Percentiles rank a stretch among this genome's conserved stretches.
Evolutionary conservation across 352 stramenopile genomes (phyloP).

Genomic region (Pythium sukuiense): DNA sequence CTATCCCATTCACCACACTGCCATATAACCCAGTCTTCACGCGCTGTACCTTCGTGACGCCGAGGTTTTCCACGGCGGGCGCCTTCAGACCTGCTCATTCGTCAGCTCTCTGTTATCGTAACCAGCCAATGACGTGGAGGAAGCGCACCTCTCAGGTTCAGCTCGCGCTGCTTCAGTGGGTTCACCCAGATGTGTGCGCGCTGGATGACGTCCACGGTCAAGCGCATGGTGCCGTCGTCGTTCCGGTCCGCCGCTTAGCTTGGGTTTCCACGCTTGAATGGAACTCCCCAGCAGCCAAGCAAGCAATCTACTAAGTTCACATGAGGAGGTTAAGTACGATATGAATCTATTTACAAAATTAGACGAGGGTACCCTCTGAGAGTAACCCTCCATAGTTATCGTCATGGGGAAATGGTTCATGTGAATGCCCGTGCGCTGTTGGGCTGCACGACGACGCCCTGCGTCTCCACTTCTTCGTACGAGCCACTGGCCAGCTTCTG

Average conservation of each 20-base stretch:
- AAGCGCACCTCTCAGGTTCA: slow-evolving; percentile 87
- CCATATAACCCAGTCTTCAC: too few relatives aligned
- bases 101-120: slow-evolving; percentile 29
- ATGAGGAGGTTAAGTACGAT: slow-evolving; percentile 12
- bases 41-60: slow-evolving; percentile 77
- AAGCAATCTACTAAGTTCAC: slow-evolving; percentile 24
- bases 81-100: slow-evolving; percentile 81
- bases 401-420: slow-evolving; percentile 8
- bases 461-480: slow-evolving; percentile 28
- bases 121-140: background rate
- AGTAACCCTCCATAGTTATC: background rate
- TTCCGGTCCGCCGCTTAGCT: background rate
- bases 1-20: too few relatives aligned
- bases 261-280: background rate
- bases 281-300: slow-evolving; percentile 21
- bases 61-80: slow-evolving; percentile 92
- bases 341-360: slow-evolving; percentile 30
- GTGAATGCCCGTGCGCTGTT: slow-evolving; percentile 22
- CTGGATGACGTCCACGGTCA: slow-evolving; percentile 89
- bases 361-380: slow-evolving; percentile 17
- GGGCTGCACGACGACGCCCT: slow-evolving; percentile 11
- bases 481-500: slow-evolving; percentile 31
- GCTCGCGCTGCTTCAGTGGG: slow-evolving; percentile 89
- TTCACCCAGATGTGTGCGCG: slow-evolving; percentile 90
- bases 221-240: slow-evolving; percentile 53